These are phyloP conservation scores for Xerocomus brunneocitrinus DNA, from an alignment of 768 basidiomycete genomes.

Conservation along the genomic window DNA sequence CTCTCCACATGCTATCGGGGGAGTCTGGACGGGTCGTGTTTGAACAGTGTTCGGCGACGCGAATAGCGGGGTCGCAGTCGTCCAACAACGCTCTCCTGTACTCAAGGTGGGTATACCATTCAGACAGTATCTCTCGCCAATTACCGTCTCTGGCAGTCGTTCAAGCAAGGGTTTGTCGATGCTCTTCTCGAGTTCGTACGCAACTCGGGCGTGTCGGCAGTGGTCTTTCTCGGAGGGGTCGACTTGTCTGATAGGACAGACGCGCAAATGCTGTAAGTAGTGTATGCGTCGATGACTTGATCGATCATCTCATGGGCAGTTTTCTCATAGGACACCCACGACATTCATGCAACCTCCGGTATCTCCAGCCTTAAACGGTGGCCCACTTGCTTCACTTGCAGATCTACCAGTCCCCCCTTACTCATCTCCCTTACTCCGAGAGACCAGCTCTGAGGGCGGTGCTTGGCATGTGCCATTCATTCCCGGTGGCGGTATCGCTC, in stretches of 20 bases:
- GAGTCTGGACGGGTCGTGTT: neutral
- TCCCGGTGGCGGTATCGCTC: slow-evolving; percentile 72
- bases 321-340: slow-evolving; percentile 52
- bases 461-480: slow-evolving; percentile 57
- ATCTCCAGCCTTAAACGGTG: slow-evolving; percentile 41
- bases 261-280: slow-evolving; percentile 66
- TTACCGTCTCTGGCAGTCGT: slow-evolving; percentile 39
- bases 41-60: slow-evolving; percentile 59
- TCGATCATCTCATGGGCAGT: slow-evolving; percentile 3
- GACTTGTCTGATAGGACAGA: slow-evolving; percentile 72
- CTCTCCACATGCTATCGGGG: neutral
- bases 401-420: slow-evolving; percentile 52
- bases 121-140: neutral
- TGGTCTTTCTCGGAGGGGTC: slow-evolving; percentile 70
- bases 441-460: slow-evolving; percentile 23
- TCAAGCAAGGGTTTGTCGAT: slow-evolving; percentile 63
- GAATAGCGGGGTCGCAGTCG: slow-evolving; percentile 46
- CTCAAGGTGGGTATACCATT: slow-evolving; percentile 51
- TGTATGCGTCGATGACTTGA: slow-evolving; percentile 1
- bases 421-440: slow-evolving; percentile 43
- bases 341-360: slow-evolving; percentile 48
- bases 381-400: slow-evolving; percentile 40
- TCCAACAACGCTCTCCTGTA: slow-evolving; percentile 79
- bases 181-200: slow-evolving; percentile 55
- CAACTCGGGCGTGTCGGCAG: slow-evolving; percentile 43